Evolutionary conservation across 192 early-diverging fungal genomes (phyloP).

Genomic region (Rhizophlyctis rosea): DNA sequence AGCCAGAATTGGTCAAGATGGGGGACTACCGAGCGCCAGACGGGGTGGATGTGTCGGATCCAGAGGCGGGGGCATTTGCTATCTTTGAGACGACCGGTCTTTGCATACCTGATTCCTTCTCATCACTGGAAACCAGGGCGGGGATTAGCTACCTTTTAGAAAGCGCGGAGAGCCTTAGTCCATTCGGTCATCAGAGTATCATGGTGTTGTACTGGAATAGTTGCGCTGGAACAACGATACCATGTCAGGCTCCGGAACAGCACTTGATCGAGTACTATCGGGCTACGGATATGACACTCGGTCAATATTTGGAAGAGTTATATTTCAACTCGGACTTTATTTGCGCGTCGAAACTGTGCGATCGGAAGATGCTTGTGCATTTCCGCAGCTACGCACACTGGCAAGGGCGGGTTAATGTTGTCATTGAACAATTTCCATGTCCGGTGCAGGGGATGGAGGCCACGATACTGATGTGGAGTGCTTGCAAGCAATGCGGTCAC

Average conservation of each 20-base stretch:
- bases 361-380: conserved; percentile 75
- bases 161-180: conserved; percentile 58
- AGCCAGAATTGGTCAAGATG: conserved; percentile 1
- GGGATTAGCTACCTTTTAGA: conserved; percentile 46
- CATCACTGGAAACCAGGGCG: conserved; percentile 34
- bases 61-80: background rate
- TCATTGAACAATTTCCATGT: conserved; percentile 56
- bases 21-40: background rate
- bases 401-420: conserved; percentile 71
- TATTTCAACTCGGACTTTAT: conserved; percentile 63
- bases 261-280: conserved; percentile 81
- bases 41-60: background rate
- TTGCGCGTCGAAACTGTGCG: conserved; percentile 72
- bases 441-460: conserved; percentile 68
- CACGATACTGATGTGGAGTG: conserved; percentile 83
- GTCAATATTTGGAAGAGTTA: conserved; percentile 82
- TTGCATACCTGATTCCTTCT: conserved; percentile 11
- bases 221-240: conserved; percentile 56
- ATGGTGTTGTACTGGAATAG: conserved; percentile 70
- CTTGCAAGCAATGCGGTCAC: conserved; percentile 71
- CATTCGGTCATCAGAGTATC: conserved; percentile 74
- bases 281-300: conserved; percentile 80
- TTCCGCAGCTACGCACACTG: conserved; percentile 86
- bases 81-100: background rate
- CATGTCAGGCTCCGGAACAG: conserved; percentile 56